Evolutionary conservation across 441 rosid genomes (phyloP).

Genomic region (Cnidoscolus chayamansa): DNA sequence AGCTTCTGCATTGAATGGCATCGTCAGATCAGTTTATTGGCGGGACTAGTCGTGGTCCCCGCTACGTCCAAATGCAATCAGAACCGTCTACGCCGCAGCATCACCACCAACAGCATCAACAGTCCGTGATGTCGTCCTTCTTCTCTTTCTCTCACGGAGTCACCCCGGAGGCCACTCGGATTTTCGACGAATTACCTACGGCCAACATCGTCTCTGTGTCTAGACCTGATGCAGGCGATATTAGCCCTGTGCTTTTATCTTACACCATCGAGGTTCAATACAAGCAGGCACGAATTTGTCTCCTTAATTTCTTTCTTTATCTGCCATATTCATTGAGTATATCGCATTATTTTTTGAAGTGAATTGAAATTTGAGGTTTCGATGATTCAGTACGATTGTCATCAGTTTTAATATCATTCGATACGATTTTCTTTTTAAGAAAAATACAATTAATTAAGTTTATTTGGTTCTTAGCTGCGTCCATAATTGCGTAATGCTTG

Average conservation of each 20-base stretch:
- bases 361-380: not conserved
- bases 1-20: slow-evolving; percentile 39
- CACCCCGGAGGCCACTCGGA: slow-evolving; percentile 52
- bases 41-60: slow-evolving; percentile 41
- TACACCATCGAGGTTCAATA: slow-evolving; percentile 85
- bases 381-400: not conserved
- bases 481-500: not conserved
- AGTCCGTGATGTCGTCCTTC: slow-evolving; percentile 47
- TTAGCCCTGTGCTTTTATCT: slow-evolving; percentile 78
- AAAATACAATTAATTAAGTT: too few species aligned
- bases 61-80: slow-evolving; percentile 72
- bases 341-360: too few species aligned
- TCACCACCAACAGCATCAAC: slow-evolving; percentile 10
- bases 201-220: slow-evolving; percentile 80
- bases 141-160: slow-evolving; percentile 43
- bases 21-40: slow-evolving; percentile 71
- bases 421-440: too few species aligned
- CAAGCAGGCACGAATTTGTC: slow-evolving; percentile 56
- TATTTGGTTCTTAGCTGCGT: too few species aligned
- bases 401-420: too few species aligned
- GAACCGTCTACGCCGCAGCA: slow-evolving; percentile 38
- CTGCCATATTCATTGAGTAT: too few species aligned
- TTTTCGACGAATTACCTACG: slow-evolving; percentile 86
- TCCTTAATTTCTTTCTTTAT: not conserved
- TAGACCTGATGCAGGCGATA: slow-evolving; percentile 86